Evolutionary conservation across 495 filamentous ascomycete species (phyloP), one percentile per base, ranked within the genome.

Genomic region (Lasiosphaeria ovina): DNA sequence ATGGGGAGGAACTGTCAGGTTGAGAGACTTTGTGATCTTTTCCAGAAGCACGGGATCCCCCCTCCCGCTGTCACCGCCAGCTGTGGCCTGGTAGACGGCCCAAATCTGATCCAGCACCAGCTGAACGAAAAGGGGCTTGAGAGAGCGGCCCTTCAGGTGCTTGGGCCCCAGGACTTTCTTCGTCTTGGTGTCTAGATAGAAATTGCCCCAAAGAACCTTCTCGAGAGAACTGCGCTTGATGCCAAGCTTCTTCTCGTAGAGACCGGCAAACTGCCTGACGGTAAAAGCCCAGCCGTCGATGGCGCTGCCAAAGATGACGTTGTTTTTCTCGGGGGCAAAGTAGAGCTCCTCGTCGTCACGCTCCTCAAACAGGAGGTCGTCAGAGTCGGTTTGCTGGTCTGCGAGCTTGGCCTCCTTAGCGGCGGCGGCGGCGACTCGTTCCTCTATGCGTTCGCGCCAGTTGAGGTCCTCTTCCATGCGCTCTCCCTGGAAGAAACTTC

Each of bases 271-370:
- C 69, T 99, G 94, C 38, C 90, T 85, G 17, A 96, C 83, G 0
- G 94, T 99, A 64, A 98, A 99, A 2, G 94, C 94, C 94, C 94
- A 99, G 40, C 95, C 94, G 69, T 99, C 94, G 53, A 96, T 88
- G 34, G 94, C 94, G 68, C 92, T 97, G 77, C 92, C 90, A 66
- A 99, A 99, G 59, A 99, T 97, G 70, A 99, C 94, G 68, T 99
- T 99, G 64, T 97, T 94, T 67, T 93, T 96, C 71, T 98, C 95
- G 0, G 94, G 94, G 8, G 93, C 91, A 76, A 99, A 99, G 72
- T 99, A 99, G 38, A 99, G 83, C 70, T 96, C 93, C 66, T 98
- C 94, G 70, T 99, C 94, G 68, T 98, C 94, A 66, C 85, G 87
- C 68, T 97, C 94, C 70, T 97, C 87, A 60, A 90, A 99, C 56